Conservation (phyloP, 495 filamentous ascomycete genomes). For the Xylaria scruposa region DNA sequence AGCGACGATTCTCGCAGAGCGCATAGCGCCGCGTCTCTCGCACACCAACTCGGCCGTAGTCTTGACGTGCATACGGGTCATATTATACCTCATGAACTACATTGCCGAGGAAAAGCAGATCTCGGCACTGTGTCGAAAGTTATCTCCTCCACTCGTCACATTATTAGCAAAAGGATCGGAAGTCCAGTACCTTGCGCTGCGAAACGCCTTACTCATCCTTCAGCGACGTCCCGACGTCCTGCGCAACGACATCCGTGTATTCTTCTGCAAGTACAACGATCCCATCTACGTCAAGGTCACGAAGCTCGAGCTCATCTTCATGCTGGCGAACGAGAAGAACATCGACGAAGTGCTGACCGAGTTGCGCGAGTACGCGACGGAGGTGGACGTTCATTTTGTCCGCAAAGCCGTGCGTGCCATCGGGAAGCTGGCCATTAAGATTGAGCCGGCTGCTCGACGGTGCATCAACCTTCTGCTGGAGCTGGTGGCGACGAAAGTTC, state of each 20-base stretch:
- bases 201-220: conserved; percentile 93
- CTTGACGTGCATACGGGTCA: conserved; percentile 91
- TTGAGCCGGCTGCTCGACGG: conserved; percentile 85
- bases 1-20: conserved; percentile 87
- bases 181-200: conserved; percentile 93
- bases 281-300: conserved; percentile 99
- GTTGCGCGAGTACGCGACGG: conserved; percentile 94
- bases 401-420: conserved; percentile 97
- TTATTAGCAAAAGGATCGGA: conserved; percentile 95
- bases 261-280: conserved; percentile 99
- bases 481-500: conserved; percentile 95
- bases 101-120: conserved; percentile 94
- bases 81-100: conserved; percentile 99
- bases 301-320: conserved; percentile 98
- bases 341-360: conserved; percentile 96
- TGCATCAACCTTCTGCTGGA: conserved; percentile 95
- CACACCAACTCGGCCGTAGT: conserved; percentile 97
- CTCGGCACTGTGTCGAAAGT: conserved; percentile 83
- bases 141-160: conserved; percentile 95
- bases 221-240: conserved; percentile 93
- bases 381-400: conserved; percentile 99
- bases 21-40: conserved; percentile 90
- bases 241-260: conserved; percentile 95
- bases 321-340: conserved; percentile 96
- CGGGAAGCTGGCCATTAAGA: conserved; percentile 98